Conservation (phyloP, 768 basidiomycete species). For the Coprinopsis strossmayeri region DNA sequence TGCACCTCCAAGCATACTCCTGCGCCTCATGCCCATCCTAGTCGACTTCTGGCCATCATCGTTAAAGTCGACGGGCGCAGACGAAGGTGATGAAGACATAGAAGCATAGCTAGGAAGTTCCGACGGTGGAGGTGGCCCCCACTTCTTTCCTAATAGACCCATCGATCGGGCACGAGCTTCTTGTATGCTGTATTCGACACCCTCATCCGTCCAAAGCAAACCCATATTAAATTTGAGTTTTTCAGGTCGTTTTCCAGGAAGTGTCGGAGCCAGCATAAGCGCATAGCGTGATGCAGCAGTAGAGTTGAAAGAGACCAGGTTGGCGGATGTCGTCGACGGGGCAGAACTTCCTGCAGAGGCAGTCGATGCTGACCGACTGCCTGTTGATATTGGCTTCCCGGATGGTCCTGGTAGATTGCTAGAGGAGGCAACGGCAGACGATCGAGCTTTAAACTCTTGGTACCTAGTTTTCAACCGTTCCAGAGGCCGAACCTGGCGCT, state of each 20-base stretch:
- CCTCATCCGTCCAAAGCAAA: slow-evolving; percentile 68
- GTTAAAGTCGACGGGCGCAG: slow-evolving; percentile 50
- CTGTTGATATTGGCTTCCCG: slow-evolving; percentile 16
- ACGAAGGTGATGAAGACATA: slow-evolving; percentile 27
- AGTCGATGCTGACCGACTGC: slow-evolving; percentile 1
- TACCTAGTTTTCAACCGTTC: slow-evolving; percentile 81
- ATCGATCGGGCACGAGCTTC: slow-evolving; percentile 79
- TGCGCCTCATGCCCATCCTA: slow-evolving; percentile 34
- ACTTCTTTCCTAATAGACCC: slow-evolving; percentile 80
- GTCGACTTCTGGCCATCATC: slow-evolving; percentile 48
- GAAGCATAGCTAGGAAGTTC: slow-evolving; percentile 28
- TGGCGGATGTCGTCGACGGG: slow-evolving; percentile 19
- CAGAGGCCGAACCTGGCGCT: slow-evolving; percentile 72
- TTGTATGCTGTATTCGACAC: slow-evolving; percentile 77
- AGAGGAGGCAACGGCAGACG: slow-evolving; percentile 27
- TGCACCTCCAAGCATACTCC: slow-evolving; percentile 34
- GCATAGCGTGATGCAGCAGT: slow-evolving; percentile 55
- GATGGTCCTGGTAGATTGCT: slow-evolving; percentile 18
- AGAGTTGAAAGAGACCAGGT: slow-evolving; percentile 26
- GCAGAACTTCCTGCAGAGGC: slow-evolving; percentile 9
- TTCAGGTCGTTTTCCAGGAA: slow-evolving; percentile 66
- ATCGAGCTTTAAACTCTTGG: slow-evolving; percentile 66
- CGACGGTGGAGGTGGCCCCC: slow-evolving; percentile 58
- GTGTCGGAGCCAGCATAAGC: slow-evolving; percentile 63
- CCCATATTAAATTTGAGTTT: slow-evolving; percentile 62